A percentile compares a stretch with the other conserved stretches of the same genome.
These are phyloP conservation scores for Moricandia moricandioides DNA, from an alignment of 345 rosid genomes.

Conservation along the genomic window DNA sequence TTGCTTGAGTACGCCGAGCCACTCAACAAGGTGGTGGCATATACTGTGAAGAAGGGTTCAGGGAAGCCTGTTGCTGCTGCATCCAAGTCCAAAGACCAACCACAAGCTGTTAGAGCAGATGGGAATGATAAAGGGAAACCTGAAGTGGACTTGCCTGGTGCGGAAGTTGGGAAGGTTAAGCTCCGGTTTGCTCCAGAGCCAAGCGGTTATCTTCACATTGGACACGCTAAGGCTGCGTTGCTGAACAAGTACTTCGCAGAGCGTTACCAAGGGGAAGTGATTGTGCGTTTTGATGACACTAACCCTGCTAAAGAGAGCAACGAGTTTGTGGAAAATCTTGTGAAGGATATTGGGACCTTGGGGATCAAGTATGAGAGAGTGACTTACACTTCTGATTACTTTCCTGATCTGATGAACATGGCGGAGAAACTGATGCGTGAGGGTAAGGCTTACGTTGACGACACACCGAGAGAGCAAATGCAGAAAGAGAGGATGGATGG, in stretches of 20 bases:
- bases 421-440: constrained; percentile 70
- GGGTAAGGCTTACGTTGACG: constrained; percentile 93
- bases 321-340: constrained; percentile 88
- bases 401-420: constrained; percentile 72
- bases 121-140: constrained; percentile 60
- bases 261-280: constrained; percentile 78
- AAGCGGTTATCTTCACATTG: constrained; percentile 94
- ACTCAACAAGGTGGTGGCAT: constrained; percentile 51
- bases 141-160: constrained; percentile 79
- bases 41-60: constrained; percentile 53
- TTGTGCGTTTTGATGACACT: constrained; percentile 92
- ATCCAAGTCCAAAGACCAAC: constrained; percentile 49
- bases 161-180: constrained; percentile 74
- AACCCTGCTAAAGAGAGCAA: constrained; percentile 94
- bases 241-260: constrained; percentile 86
- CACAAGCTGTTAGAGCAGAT: constrained; percentile 42
- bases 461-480: constrained; percentile 86
- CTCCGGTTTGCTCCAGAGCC: constrained; percentile 98
- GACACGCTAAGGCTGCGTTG: constrained; percentile 91
- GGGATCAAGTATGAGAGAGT: constrained; percentile 69
- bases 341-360: constrained; percentile 77
- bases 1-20: constrained; percentile 53
- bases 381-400: constrained; percentile 90
- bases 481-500: constrained; percentile 93
- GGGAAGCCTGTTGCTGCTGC: constrained; percentile 50